Evolutionary conservation across 2,329 filamentous ascomycete species (phyloP).

Genomic region (Colletotrichum liriopes): DNA sequence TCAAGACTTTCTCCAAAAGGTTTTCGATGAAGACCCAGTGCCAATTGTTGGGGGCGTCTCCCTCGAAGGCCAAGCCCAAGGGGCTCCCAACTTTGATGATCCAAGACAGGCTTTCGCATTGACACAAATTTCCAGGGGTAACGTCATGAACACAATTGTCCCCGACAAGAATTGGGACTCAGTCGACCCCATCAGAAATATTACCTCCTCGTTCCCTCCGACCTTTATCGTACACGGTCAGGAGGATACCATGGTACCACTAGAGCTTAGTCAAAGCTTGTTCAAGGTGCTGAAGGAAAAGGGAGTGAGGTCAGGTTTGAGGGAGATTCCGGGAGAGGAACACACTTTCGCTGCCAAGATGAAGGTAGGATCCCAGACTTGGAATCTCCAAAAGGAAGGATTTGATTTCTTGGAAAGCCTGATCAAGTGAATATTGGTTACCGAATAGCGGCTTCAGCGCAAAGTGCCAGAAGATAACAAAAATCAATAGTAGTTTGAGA

Average conservation of each 20-base stretch:
- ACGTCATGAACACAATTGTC: slow-evolving; percentile 53
- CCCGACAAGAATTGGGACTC: slow-evolving; percentile 46
- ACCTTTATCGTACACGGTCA: slow-evolving; percentile 60
- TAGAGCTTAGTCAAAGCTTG: slow-evolving; percentile 53
- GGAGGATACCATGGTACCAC: slow-evolving; percentile 57
- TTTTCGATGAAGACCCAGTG: slow-evolving; percentile 55
- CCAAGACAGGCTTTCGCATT: slow-evolving; percentile 58
- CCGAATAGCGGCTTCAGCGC: not conserved
- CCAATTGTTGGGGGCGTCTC: slow-evolving; percentile 57
- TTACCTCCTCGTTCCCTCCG: slow-evolving; percentile 52
- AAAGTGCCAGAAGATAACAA: too few species aligned
- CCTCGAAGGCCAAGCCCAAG: slow-evolving; percentile 56
- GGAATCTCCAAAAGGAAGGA: slow-evolving; percentile 55
- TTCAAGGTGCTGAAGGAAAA: slow-evolving; percentile 46
- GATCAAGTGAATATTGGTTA: slow-evolving; percentile 8
- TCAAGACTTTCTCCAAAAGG: slow-evolving; percentile 51
- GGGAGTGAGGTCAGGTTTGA: slow-evolving; percentile 54
- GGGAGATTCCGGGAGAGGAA: slow-evolving; percentile 57
- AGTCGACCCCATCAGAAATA: slow-evolving; percentile 54
- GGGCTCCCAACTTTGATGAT: slow-evolving; percentile 53
- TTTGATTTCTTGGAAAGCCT: slow-evolving; percentile 59
- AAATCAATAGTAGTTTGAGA: too few species aligned
- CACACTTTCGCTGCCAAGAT: slow-evolving; percentile 61
- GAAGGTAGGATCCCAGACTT: slow-evolving; percentile 54
- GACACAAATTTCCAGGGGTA: slow-evolving; percentile 58